These are phyloP conservation scores for Boechera stricta DNA, from an alignment of 345 rosid species.

Conservation along the genomic window DNA sequence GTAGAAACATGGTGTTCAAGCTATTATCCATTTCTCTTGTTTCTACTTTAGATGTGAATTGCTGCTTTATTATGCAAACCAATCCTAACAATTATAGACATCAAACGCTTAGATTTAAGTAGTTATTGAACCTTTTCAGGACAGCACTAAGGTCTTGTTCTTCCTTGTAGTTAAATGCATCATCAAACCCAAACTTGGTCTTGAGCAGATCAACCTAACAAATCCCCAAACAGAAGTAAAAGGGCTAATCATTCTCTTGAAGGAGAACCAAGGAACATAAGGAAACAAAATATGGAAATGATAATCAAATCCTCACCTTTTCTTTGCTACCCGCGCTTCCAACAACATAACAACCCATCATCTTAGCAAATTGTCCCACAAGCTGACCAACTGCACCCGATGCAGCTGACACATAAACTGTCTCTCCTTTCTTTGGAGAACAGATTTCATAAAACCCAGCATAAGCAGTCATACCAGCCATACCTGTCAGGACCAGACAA, in stretches of 20 bases:
- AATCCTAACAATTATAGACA: conserved; percentile 7
- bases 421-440: conserved; percentile 56
- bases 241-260: conserved; percentile 16
- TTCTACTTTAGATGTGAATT: conserved; percentile 14
- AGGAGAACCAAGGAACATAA: background rate
- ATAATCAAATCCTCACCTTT: conserved; percentile 43
- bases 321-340: conserved; percentile 63
- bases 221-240: background rate
- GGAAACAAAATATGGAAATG: background rate
- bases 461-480: conserved; percentile 64
- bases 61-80: background rate
- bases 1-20: background rate
- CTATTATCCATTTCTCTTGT: conserved; percentile 16
- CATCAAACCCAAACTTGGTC: conserved; percentile 72
- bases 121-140: conserved; percentile 56
- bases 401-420: conserved; percentile 58
- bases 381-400: conserved; percentile 65
- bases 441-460: conserved; percentile 52
- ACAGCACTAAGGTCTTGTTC: conserved; percentile 58
- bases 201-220: conserved; percentile 64
- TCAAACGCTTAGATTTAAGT: background rate
- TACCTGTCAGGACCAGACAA: conserved; percentile 41
- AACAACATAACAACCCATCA: conserved; percentile 59
- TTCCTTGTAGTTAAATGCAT: conserved; percentile 80
- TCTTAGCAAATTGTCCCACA: conserved; percentile 61